Base-by-base conservation (phyloP, 2,329 filamentous ascomycete genomes). In the Cadophora luteo-olivacea region DNA sequence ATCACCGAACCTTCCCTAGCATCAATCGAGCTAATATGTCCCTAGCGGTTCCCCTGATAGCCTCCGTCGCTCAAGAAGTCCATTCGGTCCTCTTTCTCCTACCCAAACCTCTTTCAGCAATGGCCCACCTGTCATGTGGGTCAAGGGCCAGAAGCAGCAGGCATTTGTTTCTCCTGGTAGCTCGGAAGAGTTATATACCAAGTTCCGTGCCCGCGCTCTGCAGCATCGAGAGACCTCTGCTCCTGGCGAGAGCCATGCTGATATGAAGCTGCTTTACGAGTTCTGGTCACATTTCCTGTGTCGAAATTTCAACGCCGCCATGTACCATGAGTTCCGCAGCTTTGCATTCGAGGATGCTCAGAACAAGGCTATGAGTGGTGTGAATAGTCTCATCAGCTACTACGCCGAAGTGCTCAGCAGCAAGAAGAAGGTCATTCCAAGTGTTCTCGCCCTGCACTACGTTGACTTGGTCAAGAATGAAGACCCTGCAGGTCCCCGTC, bases 271-370 rank as follows among this genome's bases (percentile, higher is more conserved):
- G 68, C 84, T 92, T 36, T 93, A 93, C 81, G 85, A 89, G 72
- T 92, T 92, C 81, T 94, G 91, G 90, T 88, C 88, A 24, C 87
- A 91, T 78, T 92, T 91, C 77, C 84, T 94, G 71, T 85, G 89
- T 71, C 85, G 87, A 75, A 90, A 91, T 80, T 93, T 94, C 85
- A 92, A 94, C 79, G 83, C 85, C 68, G 83, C 83, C 77, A 92
- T 94, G 87, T 94, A 94, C 81, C 83, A 87, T 77, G 91, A 94
- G 78, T 93, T 94, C 81, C 87, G 88, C 72, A 82, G 83, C 75
- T 84, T 86, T 77, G 91, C 91, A 66, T 81, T 90, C 70, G 87
- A 90, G 76, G 91, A 94, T 79, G 82, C 85, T 67, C 79, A 84
- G 71, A 82, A 82, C 75, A 80, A 81, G 75, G 83, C 83, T 69